A percentile compares a stretch with the other conserved stretches of the same genome.
phyloP scores from a whole-genome alignment of 345 rosid species.

The Populus nigra region DNA sequence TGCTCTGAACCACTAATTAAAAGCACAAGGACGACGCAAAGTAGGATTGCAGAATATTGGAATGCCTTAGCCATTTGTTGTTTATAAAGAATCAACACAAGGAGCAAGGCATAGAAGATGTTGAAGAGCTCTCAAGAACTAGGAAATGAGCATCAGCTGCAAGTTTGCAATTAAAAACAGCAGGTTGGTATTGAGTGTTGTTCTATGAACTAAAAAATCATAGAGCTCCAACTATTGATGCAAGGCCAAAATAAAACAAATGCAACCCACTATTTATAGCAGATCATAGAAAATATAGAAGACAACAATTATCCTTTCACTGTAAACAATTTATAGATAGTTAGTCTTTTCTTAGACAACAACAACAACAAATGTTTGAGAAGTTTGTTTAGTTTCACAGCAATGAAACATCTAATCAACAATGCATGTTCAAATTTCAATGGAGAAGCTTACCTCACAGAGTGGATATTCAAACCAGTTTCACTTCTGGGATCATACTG shows the following conservation, averaged over 20 bases:
- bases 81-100: slow-evolving; percentile 13
- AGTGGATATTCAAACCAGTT: background rate
- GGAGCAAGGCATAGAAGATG: background rate
- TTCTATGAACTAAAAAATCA: background rate
- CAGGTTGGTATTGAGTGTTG: background rate
- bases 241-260: background rate
- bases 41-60: slow-evolving; percentile 30
- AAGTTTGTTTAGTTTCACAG: background rate
- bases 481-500: background rate
- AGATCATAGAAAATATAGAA: background rate
- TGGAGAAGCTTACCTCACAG: background rate
- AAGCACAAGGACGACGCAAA: slow-evolving; percentile 37
- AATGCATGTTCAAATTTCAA: background rate
- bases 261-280: background rate
- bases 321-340: background rate
- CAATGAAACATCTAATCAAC: background rate
- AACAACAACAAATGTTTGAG: background rate
- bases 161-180: background rate
- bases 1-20: slow-evolving; percentile 51
- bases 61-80: slow-evolving; percentile 44
- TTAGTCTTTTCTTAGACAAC: background rate
- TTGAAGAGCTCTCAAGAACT: background rate
- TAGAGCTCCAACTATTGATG: background rate
- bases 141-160: background rate
- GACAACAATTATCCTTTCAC: background rate